Base-by-base conservation (phyloP, 352 stramenopile genomes). In the Globisporangium cystogenes region DNA sequence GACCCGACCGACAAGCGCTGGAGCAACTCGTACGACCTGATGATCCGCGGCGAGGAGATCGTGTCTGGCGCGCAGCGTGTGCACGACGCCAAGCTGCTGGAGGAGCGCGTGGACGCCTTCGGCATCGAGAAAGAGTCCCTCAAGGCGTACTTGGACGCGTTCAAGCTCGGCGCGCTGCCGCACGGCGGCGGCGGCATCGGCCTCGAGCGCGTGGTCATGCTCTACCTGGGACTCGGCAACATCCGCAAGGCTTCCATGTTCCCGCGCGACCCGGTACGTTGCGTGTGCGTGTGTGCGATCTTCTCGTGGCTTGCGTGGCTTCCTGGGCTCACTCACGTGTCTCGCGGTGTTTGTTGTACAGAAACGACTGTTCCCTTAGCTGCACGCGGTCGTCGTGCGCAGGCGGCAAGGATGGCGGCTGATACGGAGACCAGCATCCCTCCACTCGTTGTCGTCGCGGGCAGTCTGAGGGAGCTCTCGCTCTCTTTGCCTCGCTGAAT, bases 11-110 rank as follows among this genome's bases (percentile, higher is more conserved):
- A 99, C 82, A 76, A 85, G 70, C 72, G 73, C 57, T 87, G 91
- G 82, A 85, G 92, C 68, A 99, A 99, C 78, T 98, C 84, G 71
- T 99, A 98, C 67, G 97, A 99, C 76, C 96, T 99, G 57, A 99
- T 99, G 80, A 99, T 99, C 65, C 95, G 97, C 56, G 97, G 97
- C 21, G 96, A 99, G 80, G 97, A 99, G 81, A 99, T 99, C 67
- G 80, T 99, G n/a, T 99, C 95, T 10, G 97, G 97, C 43, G 97
- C 97, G 7, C 97, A 99, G 75, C 96, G 97, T 80, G 89, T 99
- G 48, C 97, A 99, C 76, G 97, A 99, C 74, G 76, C 96, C 36
- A 85, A 86, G 49, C 75, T 99, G 43, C 70, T 99, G 23, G 79
- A 90, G 31, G 76, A 98, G 68, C 90, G 93, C 48, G 95, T 96